Evolutionary conservation across 2,329 filamentous ascomycete species (phyloP), one percentile per base, ranked within the genome.

Genomic region (Atkinsonella texensis): DNA sequence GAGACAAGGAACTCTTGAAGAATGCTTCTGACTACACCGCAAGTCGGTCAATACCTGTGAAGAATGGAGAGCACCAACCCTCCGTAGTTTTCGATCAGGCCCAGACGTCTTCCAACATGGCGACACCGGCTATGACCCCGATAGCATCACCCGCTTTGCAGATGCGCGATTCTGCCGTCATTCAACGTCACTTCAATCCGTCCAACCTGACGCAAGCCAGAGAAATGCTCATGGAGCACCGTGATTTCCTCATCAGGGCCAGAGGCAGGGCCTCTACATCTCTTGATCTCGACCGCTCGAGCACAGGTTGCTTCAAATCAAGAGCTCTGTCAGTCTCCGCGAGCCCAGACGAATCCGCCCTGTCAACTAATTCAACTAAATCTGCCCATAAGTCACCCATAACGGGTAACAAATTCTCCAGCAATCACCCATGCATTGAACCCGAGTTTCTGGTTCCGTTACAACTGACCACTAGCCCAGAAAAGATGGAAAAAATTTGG

Each of bases 401-500:
- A 18, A 46, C 55, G 6, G 17, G 47, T 17, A 46, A 33, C 43
- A 38, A 49, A n/a, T 56, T 57, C 39, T 48, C 52, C 4, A 57
- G 56, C 35, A 49, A 44, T 13, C 59, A 58, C 49, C 49, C 54
- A 39, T 15, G n/a, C 7, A 28, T 28, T 20, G 48, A 33, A n/a
- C 49, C 35, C 17, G 53, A 51, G 50, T 43, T 57, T 60, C 32
- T 52, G 56, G n/a, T 62, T 65, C 35, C 64, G 67, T 39, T 62
- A 47, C 68, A 71, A 10, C 54, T 70, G 12, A 69, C 70, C 17
- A 65, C 68, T 54, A 73, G 66, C 0, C 67, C 75, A 0, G 80
- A 83, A 60, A 83, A 81, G 62, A 77, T 73, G 17, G 80, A 81
- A 61, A 83, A 83, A 62, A 74, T 77, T 35, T 83, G 80, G 80